Base-by-base conservation (phyloP, 75 land plant species). In the Cupressus sempervirens region DNA sequence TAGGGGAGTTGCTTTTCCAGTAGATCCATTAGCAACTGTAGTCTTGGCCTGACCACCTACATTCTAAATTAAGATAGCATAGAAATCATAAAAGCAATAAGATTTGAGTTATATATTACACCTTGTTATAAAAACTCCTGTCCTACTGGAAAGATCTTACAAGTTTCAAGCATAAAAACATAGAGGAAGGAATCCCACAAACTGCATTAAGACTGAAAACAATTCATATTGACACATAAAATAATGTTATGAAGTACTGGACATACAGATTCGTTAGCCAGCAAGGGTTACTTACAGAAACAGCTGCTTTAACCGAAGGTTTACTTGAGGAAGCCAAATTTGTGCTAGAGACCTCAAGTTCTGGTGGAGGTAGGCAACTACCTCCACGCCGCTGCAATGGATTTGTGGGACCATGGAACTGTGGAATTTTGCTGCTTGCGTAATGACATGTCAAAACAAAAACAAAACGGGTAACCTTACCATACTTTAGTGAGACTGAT, bases 311-410 rank as follows among this genome's bases (percentile, higher is more conserved):
- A 18, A 72, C 80, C 10, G 67, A 38, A 84, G 85, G 86, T 72
- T 88, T 92, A 20, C 76, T 86, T 12, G 85, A 40, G 46, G 85
- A 56, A 46, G 86, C 54, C 65, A 48, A 67, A 80, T 38, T 87
- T 5, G 34, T 86, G 87, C 80, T 86, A 62, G 83, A 85, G 16
- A 89, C 94, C 88, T 93, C 97, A 5, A 35, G 81, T n/a, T 79
- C 58, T 65, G 97, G 95, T 35, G 97, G 94, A 32, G 97, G 97
- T 80, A 95, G 83, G 3, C 88, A 62, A 89, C 65, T 89, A 45
- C 97, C 97, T 41, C 92, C 76, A 34, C 93, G 91, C 23, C 93
- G 83, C 75, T 93, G 95, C 79, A 86, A 52, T 83, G 89, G 89
- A 79, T 88, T 88, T 45, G 92, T 82, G 75, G 84, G 83, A 46